Evolutionary conservation across 2,329 filamentous ascomycete species (phyloP).

Genomic region (Ascochyta viciae-villosae): DNA sequence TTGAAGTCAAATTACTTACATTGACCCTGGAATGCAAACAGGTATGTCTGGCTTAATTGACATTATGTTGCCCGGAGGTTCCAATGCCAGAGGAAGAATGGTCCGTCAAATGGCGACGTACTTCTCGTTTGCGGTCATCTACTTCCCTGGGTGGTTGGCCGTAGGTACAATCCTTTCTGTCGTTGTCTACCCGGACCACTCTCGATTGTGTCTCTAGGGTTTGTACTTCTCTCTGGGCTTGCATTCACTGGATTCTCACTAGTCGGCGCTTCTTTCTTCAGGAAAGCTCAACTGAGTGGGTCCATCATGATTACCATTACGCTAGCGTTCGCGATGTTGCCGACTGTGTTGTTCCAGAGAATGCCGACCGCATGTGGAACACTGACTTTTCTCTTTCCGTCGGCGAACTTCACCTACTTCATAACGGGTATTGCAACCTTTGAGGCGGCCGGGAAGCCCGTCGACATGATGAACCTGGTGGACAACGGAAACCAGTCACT

Average conservation of each 20-base stretch:
- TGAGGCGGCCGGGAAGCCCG: slow-evolving; percentile 18
- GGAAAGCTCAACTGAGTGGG: slow-evolving; percentile 35
- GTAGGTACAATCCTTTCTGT: slow-evolving; percentile 28
- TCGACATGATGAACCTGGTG: slow-evolving; percentile 22
- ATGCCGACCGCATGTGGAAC: slow-evolving; percentile 11
- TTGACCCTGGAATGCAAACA: neutral
- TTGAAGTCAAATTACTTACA: neutral
- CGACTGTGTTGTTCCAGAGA: slow-evolving; percentile 26
- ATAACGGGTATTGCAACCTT: slow-evolving; percentile 31
- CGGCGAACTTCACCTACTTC: slow-evolving; percentile 36
- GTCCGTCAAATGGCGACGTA: slow-evolving; percentile 31
- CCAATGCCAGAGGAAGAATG: slow-evolving; percentile 24
- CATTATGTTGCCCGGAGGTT: slow-evolving; percentile 35
- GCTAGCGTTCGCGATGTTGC: slow-evolving; percentile 30
- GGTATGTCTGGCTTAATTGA: slow-evolving; percentile 35
- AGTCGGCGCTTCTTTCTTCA: slow-evolving; percentile 36
- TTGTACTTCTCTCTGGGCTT: slow-evolving; percentile 32
- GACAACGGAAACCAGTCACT: neutral
- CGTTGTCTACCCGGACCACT: slow-evolving; percentile 29
- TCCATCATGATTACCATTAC: slow-evolving; percentile 32
- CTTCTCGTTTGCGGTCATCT: slow-evolving; percentile 37
- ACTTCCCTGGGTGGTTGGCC: slow-evolving; percentile 33
- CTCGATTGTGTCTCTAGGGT: slow-evolving; percentile 26
- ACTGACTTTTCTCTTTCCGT: slow-evolving; percentile 32
- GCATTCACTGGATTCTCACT: slow-evolving; percentile 32